Percentiles rank a stretch among this genome's conserved stretches.
Conservation (phyloP, 2,329 filamentous ascomycete genomes). For the Laburnicola sp. region DNA sequence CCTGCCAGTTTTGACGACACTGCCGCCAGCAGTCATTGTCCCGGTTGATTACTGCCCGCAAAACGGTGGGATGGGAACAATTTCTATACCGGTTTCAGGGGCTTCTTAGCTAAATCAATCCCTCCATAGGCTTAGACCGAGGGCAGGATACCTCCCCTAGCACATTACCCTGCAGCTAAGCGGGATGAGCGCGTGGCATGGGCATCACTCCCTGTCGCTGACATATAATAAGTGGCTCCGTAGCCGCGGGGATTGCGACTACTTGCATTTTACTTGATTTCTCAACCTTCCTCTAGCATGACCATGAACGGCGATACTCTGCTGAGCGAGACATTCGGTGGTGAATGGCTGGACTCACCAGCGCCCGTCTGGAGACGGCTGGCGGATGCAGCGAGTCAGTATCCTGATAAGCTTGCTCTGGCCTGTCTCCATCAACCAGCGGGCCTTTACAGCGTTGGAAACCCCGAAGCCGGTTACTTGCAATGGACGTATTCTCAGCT, state of each 20-base stretch:
- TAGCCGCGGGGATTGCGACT: background rate
- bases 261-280: background rate
- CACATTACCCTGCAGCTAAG: constrained; percentile 2
- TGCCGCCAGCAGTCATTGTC: no score
- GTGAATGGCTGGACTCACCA: constrained; percentile 2
- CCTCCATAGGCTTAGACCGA: no score
- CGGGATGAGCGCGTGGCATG: background rate
- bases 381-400: background rate
- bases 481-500: constrained; percentile 6
- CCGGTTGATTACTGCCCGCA: no score
- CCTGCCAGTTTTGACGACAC: no score
- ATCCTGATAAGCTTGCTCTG: constrained; percentile 4
- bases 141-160: no score
- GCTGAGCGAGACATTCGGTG: constrained; percentile 3
- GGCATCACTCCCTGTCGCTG: background rate
- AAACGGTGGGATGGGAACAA: no score
- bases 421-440: constrained; percentile 5
- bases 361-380: constrained; percentile 1
- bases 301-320: background rate
- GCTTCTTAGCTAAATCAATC: background rate
- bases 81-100: constrained; percentile 10
- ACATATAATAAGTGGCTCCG: background rate
- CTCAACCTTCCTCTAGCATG: background rate
- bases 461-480: background rate
- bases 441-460: background rate